Conservation (phyloP, 2,329 filamentous ascomycete genomes). For the Pseudogymnoascus sp. region DNA sequence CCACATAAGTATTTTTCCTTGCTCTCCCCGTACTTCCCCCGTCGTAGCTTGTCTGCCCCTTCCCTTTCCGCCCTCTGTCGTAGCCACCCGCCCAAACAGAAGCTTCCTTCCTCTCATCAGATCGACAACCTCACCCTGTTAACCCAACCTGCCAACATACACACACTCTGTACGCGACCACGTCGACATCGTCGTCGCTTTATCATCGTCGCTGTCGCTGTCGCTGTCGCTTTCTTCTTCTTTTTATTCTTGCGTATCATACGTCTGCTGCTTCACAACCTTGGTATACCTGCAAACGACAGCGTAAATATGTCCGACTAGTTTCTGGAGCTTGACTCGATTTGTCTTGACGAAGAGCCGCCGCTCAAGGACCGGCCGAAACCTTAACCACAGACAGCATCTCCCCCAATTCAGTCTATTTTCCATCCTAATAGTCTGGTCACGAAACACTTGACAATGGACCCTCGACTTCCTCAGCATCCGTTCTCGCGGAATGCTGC, state of each 20-base stretch:
- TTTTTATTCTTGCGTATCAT: background rate
- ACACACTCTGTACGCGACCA: background rate
- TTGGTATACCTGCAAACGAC: background rate
- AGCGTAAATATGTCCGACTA: slow-evolving; percentile 3
- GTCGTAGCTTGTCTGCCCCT: background rate
- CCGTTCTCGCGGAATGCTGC: slow-evolving; percentile 28
- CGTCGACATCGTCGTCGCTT: background rate
- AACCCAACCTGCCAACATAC: background rate
- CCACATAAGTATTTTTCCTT: background rate
- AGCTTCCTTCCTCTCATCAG: slow-evolving; percentile 3
- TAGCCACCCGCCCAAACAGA: slow-evolving; percentile 1
- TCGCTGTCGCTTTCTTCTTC: background rate
- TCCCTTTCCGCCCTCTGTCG: background rate
- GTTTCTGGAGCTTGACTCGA: slow-evolving; percentile 8
- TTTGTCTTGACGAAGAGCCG: background rate
- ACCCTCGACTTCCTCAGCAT: slow-evolving; percentile 27
- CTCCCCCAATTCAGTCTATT: background rate
- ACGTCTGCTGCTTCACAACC: background rate
- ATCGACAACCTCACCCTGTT: background rate
- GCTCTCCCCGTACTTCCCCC: background rate
- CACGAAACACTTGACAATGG: slow-evolving; percentile 23
- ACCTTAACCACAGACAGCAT: slow-evolving; percentile 3
- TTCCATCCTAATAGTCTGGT: slow-evolving; percentile 1
- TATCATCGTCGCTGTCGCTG: background rate
- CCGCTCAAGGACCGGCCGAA: background rate